Conservation (phyloP, 441 rosid genomes). For the Isatis lusitanica region DNA sequence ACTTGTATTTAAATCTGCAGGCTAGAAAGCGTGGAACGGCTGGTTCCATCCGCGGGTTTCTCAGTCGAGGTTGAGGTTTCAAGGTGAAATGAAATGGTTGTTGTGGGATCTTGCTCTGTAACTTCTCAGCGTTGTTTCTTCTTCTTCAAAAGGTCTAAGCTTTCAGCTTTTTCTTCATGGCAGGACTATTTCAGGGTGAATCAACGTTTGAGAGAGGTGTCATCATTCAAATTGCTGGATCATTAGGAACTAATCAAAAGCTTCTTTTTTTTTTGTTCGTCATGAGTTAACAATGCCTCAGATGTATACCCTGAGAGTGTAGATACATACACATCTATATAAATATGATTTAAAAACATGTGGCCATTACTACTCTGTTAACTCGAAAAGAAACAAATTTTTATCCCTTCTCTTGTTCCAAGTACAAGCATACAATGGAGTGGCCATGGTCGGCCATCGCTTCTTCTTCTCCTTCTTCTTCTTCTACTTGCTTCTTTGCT, state of each 20-base stretch:
- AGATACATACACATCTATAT: neutral
- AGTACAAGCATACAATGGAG: conserved; percentile 26
- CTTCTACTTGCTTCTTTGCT: conserved; percentile 15
- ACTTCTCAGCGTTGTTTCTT: neutral
- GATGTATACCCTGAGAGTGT: neutral
- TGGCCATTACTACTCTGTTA: conserved; percentile 23
- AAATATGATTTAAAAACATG: neutral
- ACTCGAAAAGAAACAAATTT: conserved; percentile 25
- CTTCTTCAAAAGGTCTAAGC: conserved; percentile 7
- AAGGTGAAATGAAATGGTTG: conserved; percentile 1
- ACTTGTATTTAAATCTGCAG: conserved; percentile 41
- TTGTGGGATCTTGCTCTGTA: conserved; percentile 12
- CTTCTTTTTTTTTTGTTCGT: neutral
- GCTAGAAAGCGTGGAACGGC: conserved; percentile 62
- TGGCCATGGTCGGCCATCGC: conserved; percentile 31
- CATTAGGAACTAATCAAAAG: conserved; percentile 5
- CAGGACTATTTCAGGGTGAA: neutral
- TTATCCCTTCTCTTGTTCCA: conserved; percentile 20
- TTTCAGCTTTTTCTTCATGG: conserved; percentile 6
- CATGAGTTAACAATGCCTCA: neutral
- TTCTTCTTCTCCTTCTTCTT: conserved; percentile 22
- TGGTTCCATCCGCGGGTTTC: conserved; percentile 58
- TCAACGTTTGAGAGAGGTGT: conserved; percentile 6
- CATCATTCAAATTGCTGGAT: neutral
- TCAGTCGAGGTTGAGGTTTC: conserved; percentile 37